A percentile compares a stretch with the other conserved stretches of the same genome.
phyloP scores from a whole-genome alignment of 1,139 yeast species.

The Suhomyces kunorum region DNA sequence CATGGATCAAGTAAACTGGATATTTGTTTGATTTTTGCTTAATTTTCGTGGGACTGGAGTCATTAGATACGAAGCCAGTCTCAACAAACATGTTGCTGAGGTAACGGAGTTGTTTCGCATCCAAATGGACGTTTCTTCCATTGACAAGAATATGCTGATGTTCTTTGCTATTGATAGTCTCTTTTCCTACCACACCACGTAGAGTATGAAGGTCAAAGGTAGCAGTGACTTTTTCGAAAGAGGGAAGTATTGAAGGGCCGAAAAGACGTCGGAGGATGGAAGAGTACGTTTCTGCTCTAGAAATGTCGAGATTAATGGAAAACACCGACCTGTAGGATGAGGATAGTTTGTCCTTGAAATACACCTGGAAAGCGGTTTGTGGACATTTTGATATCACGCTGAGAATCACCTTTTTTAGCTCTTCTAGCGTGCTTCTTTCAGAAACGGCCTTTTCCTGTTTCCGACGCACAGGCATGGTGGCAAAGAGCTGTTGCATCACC shows the following conservation, averaged over 20 bases:
- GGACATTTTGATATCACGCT: neutral
- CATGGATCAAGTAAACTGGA: slow-evolving; percentile 42
- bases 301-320: neutral
- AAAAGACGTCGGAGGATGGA: slow-evolving; percentile 24
- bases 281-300: slow-evolving; percentile 16
- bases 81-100: slow-evolving; percentile 32
- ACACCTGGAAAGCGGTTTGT: neutral
- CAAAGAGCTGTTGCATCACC: slow-evolving; percentile 49
- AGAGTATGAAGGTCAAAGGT: slow-evolving; percentile 25
- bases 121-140: slow-evolving; percentile 29
- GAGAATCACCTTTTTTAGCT: slow-evolving; percentile 5
- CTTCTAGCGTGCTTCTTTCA: slow-evolving; percentile 25
- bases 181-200: slow-evolving; percentile 33
- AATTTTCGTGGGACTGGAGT: slow-evolving; percentile 20
- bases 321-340: neutral
- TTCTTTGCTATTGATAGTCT: slow-evolving; percentile 31
- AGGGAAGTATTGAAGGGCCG: slow-evolving; percentile 20
- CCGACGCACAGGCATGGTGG: slow-evolving; percentile 60
- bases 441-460: slow-evolving; percentile 26
- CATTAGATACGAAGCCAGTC: slow-evolving; percentile 17
- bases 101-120: slow-evolving; percentile 23
- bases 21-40: slow-evolving; percentile 33
- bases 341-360: neutral
- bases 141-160: slow-evolving; percentile 54
- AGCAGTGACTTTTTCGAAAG: slow-evolving; percentile 24